These are phyloP conservation scores for Yamadazyma songkhlaensis DNA, from an alignment of 1,139 yeast species.

Conservation along the genomic window DNA sequence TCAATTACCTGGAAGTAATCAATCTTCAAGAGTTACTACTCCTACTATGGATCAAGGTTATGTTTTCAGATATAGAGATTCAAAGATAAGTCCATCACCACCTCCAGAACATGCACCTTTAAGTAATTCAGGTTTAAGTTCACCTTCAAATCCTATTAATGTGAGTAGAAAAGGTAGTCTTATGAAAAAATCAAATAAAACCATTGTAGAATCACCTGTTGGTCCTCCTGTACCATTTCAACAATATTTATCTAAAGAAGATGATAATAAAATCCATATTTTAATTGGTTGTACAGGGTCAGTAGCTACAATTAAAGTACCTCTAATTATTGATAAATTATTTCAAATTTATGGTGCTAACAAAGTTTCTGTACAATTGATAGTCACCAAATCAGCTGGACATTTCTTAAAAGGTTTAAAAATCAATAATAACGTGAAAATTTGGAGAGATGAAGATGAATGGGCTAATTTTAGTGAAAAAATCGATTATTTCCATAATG, in stretches of 20 bases:
- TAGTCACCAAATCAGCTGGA: constrained; percentile 79
- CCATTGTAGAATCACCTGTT: constrained; percentile 49
- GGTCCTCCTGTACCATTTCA: constrained; percentile 77
- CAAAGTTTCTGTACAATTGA: constrained; percentile 77
- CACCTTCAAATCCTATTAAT: constrained; percentile 18
- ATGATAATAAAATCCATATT: constrained; percentile 81
- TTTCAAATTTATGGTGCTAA: constrained; percentile 71
- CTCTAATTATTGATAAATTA: constrained; percentile 77
- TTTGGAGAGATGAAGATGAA: constrained; percentile 94
- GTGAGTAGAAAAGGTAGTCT: constrained; percentile 22
- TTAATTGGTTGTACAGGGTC: constrained; percentile 93
- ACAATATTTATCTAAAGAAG: constrained; percentile 65
- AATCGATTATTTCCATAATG: constrained; percentile 12
- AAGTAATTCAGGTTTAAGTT: not conserved
- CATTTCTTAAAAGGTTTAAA: constrained; percentile 79
- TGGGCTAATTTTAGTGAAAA: constrained; percentile 62
- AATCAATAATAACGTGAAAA: constrained; percentile 76
- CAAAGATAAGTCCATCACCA: constrained; percentile 14
- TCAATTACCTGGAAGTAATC: constrained; percentile 9
- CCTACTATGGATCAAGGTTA: constrained; percentile 11
- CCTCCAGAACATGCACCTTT: constrained; percentile 8
- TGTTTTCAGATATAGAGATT: constrained; percentile 6
- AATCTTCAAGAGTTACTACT: constrained; percentile 13
- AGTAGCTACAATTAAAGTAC: constrained; percentile 92
- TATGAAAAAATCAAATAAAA: constrained; percentile 29